Percentiles rank a stretch among this genome's conserved stretches.
Conservation (phyloP, 2,329 filamentous ascomycete genomes). For the Aspergillus oerlinghausenensis region DNA sequence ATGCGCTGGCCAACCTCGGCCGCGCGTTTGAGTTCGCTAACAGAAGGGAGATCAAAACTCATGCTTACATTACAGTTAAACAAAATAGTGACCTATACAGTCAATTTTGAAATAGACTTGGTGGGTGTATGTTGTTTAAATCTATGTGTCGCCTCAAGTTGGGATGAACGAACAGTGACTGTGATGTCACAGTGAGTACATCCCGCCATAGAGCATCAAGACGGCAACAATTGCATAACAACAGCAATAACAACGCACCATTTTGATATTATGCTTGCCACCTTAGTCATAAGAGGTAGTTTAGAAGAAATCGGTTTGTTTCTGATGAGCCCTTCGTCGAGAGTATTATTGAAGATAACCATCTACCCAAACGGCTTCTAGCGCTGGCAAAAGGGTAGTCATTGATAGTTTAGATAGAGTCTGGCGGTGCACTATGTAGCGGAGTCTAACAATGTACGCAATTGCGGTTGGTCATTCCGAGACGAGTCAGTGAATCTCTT, state of each 20-base stretch:
- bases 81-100: background rate
- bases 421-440: background rate
- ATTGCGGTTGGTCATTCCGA: background rate
- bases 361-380: background rate
- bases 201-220: conserved; percentile 6
- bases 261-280: background rate
- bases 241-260: background rate
- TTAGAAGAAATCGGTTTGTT: background rate
- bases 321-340: no score
- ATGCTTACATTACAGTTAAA: conserved; percentile 7
- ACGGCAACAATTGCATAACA: background rate
- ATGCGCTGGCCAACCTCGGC: conserved; percentile 30
- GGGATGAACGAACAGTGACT: background rate
- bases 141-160: background rate
- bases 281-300: background rate
- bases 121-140: background rate
- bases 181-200: conserved; percentile 27
- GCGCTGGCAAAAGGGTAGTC: background rate
- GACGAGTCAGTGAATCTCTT: background rate
- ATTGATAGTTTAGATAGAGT: background rate
- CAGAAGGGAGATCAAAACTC: conserved; percentile 9
- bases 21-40: conserved; percentile 28
- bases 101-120: background rate
- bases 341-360: no score
- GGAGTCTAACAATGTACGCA: background rate